Conservation (phyloP, 2,329 filamentous ascomycete genomes). For the Xylaria sp. region DNA sequence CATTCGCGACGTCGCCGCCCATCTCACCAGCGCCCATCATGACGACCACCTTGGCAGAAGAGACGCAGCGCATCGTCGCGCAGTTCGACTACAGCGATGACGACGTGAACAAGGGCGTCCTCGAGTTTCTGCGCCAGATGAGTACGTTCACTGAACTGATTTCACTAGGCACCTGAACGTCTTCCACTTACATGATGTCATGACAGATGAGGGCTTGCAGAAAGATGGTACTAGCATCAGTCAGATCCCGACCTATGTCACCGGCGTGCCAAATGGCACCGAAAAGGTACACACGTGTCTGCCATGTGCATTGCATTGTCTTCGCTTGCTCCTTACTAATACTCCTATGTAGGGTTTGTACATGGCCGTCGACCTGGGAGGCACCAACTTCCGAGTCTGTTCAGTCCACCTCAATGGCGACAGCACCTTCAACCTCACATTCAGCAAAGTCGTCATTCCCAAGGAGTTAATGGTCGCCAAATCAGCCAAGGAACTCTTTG, state of each 20-base stretch:
- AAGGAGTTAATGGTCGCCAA: conserved; percentile 84
- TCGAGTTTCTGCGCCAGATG: conserved; percentile 85
- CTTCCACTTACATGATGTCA: conserved; percentile 14
- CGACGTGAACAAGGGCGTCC: conserved; percentile 72
- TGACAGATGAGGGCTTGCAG: conserved; percentile 69
- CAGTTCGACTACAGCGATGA: conserved; percentile 81
- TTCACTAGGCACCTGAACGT: neutral
- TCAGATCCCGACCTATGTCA: conserved; percentile 97
- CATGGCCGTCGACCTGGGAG: conserved; percentile 93
- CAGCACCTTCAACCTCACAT: conserved; percentile 88
- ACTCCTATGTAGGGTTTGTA: conserved; percentile 70
- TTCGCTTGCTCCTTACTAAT: conserved; percentile 4
- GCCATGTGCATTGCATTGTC: conserved; percentile 1
- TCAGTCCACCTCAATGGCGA: conserved; percentile 91
- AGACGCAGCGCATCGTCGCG: conserved; percentile 73
- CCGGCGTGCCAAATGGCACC: conserved; percentile 89
- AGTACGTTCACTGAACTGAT: conserved; percentile 40
- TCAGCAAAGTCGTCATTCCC: conserved; percentile 87
- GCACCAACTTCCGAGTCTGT: conserved; percentile 97
- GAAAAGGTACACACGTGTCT: conserved; percentile 66
- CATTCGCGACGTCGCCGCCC: conserved; percentile 50
- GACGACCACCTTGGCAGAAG: conserved; percentile 50
- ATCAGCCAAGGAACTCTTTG: conserved; percentile 80
- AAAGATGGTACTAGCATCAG: conserved; percentile 76
- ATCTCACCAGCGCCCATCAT: conserved; percentile 54